Base-by-base conservation (phyloP, 2,329 filamentous ascomycete species). In the Colletotrichum eleusines region DNA sequence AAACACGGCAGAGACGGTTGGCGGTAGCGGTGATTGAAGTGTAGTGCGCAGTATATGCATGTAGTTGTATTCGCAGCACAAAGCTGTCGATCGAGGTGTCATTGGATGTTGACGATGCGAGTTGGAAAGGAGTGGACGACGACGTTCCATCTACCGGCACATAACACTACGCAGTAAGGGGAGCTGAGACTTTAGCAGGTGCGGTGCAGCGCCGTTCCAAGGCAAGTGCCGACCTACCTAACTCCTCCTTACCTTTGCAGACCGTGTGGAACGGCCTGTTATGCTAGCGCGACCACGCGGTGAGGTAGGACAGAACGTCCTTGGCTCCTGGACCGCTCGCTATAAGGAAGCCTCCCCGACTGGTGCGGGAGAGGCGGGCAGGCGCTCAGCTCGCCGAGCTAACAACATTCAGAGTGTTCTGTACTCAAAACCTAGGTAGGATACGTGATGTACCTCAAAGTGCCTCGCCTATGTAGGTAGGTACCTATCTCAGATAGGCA, bases 261-360 rank as follows among this genome's bases (percentile, higher is more conserved):
- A n/a, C n/a, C 54, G 40, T 18, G 35, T 38, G 63, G 51, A 26
- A 33, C 12, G 26, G 44, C 42, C 51, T 70, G 67, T 57, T n/a
- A n/a, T 33, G 4, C 31, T 61, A 62, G 63, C 50, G 55, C 40
- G 44, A 40, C 40, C 33, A 60, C 55, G 38, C 31, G 31, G 31
- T 33, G 55, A 23, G 42, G 23, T 11, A 8, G 38, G 9, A 33
- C 2, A 42, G 33, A 33, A 48, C 40, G 26, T 28, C 4, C 42
- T 28, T 14, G 40, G 50, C 55, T 38, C 6, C n/a, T 38, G 35
- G 40, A 28, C 35, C 42, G 48, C 63, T 50, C 42, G 48, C 63
- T 50, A 63, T 66, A 70, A 59, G 57, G 67, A 58, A 3, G 57
- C 42, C 1, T 28, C 50, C 35, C 55, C 51, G 33, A 55, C 55